Percentiles rank a stretch among this genome's conserved stretches.
Evolutionary conservation across 306 rosid genomes (phyloP).

Genomic region (barrel medic (Medicago truncatula)): MtrunA17r5.0-ANR NC_053049.1:46966001-46966500

Average conservation of each 20-base stretch:
- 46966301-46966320: slow-evolving; percentile 76
- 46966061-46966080: slow-evolving; percentile 89
- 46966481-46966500: background rate
- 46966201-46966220: slow-evolving; percentile 8
- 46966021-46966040: slow-evolving; percentile 56
- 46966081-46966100: slow-evolving; percentile 99
- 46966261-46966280: slow-evolving; percentile 68
- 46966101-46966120: slow-evolving; percentile 35
- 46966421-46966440: slow-evolving; percentile 11
- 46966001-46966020: slow-evolving; percentile 67
- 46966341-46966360: slow-evolving; percentile 90
- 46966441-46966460: background rate
- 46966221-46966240: background rate
- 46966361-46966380: slow-evolving; percentile 92
- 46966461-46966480: background rate
- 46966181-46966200: slow-evolving; percentile 23
- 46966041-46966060: slow-evolving; percentile 94
- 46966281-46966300: slow-evolving; percentile 76
- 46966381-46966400: slow-evolving; percentile 78
- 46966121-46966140: background rate
- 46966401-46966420: slow-evolving; percentile 73
- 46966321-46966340: slow-evolving; percentile 78
- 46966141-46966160: slow-evolving; percentile 8
- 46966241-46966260: slow-evolving; percentile 72
- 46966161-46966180: slow-evolving; percentile 3